Evolutionary conservation across 2,329 filamentous ascomycete genomes (phyloP).

Genomic region (Cryphonectria carpinicola): DNA sequence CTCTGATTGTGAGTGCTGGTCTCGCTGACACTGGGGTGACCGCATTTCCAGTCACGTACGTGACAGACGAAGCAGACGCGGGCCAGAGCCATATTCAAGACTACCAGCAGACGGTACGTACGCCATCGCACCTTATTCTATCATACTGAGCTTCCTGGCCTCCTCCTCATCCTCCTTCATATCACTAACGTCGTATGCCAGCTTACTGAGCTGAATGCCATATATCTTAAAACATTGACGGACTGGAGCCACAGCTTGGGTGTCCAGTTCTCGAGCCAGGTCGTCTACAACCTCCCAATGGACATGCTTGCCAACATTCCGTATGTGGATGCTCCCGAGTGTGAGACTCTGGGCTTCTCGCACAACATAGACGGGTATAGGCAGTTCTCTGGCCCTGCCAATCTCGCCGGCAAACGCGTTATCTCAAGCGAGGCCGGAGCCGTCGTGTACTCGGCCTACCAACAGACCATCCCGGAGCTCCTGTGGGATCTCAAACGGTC

Average conservation of each 20-base stretch:
- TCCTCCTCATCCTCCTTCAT: no score
- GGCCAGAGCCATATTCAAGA: slow-evolving; percentile 27
- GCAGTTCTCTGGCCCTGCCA: slow-evolving; percentile 44
- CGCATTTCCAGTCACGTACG: slow-evolving; percentile 2
- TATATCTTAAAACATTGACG: slow-evolving; percentile 14
- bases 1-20: slow-evolving; percentile 37
- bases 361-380: slow-evolving; percentile 45
- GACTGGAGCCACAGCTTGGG: slow-evolving; percentile 39
- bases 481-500: slow-evolving; percentile 44
- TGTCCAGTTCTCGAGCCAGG: slow-evolving; percentile 44
- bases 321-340: slow-evolving; percentile 44
- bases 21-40: neutral
- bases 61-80: slow-evolving; percentile 24
- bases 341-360: slow-evolving; percentile 43
- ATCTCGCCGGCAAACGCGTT: slow-evolving; percentile 42
- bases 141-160: neutral
- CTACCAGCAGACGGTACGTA: slow-evolving; percentile 27
- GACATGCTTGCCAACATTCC: slow-evolving; percentile 46
- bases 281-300: slow-evolving; percentile 46
- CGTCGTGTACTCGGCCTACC: slow-evolving; percentile 32
- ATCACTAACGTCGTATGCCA: neutral
- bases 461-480: slow-evolving; percentile 35
- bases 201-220: slow-evolving; percentile 34
- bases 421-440: slow-evolving; percentile 47
- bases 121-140: neutral